Evolutionary conservation across 768 basidiomycete genomes (phyloP), one percentile per base, ranked within the genome.

Genomic region (Russula ochroleuca): DNA sequence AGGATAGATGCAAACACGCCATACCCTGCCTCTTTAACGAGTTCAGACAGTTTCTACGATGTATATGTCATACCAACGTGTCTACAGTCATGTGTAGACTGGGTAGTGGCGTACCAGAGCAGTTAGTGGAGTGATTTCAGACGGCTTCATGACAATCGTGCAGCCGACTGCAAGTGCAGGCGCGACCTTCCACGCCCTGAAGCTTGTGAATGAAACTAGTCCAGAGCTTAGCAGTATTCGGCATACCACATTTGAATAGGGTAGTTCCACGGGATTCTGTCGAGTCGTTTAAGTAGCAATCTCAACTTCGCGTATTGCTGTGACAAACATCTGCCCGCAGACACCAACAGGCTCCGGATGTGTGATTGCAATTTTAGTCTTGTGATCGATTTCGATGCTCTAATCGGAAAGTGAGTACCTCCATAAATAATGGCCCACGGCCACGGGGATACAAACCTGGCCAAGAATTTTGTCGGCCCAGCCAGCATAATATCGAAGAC

Each of bases 391-490:
- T 73, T 94, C 92, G 67, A 94, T 83, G 37, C 83, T 85, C 86
- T 91, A 70, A 23, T 53, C 13, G 5, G n/a, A 47, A 50, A 48
- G 57, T 61, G 52, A 61, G 35, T 37, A 50, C 41, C 41, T 40
- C 55, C 37, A 41, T 19, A 52, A 25, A 57, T 31, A 19, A 45
- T 2, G 8, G 40, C 47, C 41, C 25, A 52, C 21, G 60, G 62
- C 41, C 25, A 52, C 21, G 60, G 62, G 59, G 67, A 64, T 50
- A 74, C 75, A 68, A 67, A 87, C 88, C 83, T 95, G 85, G 23
- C 97, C 96, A 28, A 81, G 76, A 56, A 97, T 87, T 77, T 98
- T 98, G 78, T 98, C 95, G 10, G 92, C 92, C 90, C 90, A 95
- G 25, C 95, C 95, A 43, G 93, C 95, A 72, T 94, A 97, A 76